These are phyloP conservation scores for Borealophlyctis nickersoniae DNA, from an alignment of 192 early-diverging fungal species.

Conservation along the genomic window DNA sequence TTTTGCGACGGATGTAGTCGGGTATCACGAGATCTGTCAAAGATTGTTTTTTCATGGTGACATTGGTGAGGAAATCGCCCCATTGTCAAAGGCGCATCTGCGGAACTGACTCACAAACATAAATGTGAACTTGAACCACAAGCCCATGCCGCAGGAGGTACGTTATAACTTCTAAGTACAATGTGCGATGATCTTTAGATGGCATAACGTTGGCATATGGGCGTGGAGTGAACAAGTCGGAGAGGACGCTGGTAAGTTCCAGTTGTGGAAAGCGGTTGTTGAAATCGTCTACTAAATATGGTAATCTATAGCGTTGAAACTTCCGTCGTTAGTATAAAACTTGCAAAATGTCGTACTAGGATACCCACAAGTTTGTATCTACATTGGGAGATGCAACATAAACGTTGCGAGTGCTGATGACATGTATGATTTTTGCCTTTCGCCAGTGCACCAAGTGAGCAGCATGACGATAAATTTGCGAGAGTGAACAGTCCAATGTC, in stretches of 20 bases:
- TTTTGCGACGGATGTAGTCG: slow-evolving; percentile 8
- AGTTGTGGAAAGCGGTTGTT: slow-evolving; percentile 51
- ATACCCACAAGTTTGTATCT: slow-evolving; percentile 29
- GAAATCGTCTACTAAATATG: slow-evolving; percentile 52
- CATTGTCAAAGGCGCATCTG: too few species aligned
- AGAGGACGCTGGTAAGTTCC: slow-evolving; percentile 55
- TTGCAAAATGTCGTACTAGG: not conserved
- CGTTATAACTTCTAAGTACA: slow-evolving; percentile 80
- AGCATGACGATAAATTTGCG: slow-evolving; percentile 84
- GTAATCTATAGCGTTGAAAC: slow-evolving; percentile 14
- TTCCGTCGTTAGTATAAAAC: slow-evolving; percentile 10
- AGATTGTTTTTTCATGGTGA: not conserved
- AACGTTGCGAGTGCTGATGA: slow-evolving; percentile 68
- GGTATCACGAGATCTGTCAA: slow-evolving; percentile 28
- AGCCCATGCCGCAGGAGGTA: slow-evolving; percentile 74
- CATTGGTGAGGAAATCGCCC: too few species aligned
- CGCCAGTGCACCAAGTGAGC: slow-evolving; percentile 93
- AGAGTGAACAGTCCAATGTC: slow-evolving; percentile 86
- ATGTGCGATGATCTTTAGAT: slow-evolving; percentile 57
- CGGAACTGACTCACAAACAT: slow-evolving; percentile 20
- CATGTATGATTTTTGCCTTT: slow-evolving; percentile 86
- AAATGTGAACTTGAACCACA: slow-evolving; percentile 78
- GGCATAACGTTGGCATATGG: slow-evolving; percentile 53
- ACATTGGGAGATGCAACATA: slow-evolving; percentile 75
- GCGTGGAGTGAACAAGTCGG: slow-evolving; percentile 54